These are phyloP conservation scores for Ophiostoma ulmi DNA, from an alignment of 2,329 filamentous ascomycete genomes.

Conservation along the genomic window DNA sequence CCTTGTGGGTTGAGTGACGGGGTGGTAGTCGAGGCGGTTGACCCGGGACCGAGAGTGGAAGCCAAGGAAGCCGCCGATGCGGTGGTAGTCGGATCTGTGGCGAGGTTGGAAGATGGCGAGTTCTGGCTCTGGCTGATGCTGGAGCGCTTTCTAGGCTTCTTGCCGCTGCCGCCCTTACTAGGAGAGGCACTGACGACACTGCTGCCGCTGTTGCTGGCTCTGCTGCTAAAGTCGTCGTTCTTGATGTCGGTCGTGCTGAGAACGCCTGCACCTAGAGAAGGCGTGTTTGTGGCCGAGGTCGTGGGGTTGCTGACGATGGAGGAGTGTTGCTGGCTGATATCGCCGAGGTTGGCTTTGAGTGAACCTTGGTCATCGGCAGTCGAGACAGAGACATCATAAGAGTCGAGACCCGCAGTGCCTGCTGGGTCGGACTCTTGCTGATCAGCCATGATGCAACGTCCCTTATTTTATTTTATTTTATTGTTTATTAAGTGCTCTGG, in stretches of 20 bases:
- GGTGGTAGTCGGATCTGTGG: constrained; percentile 17
- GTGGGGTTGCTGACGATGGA: background rate
- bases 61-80: constrained; percentile 29
- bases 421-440: constrained; percentile 24
- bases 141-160: constrained; percentile 15
- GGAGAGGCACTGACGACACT: constrained; percentile 12
- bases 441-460: constrained; percentile 25
- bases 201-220: constrained; percentile 19
- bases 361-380: constrained; percentile 20
- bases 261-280: background rate
- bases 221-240: constrained; percentile 16
- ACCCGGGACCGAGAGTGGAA: background rate
- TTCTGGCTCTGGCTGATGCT: constrained; percentile 8
- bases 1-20: constrained; percentile 11
- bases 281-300: background rate
- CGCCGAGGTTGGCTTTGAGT: constrained; percentile 20
- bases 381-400: constrained; percentile 24
- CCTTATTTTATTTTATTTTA: background rate
- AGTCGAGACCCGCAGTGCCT: constrained; percentile 27
- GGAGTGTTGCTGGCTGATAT: constrained; percentile 19
- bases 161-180: background rate
- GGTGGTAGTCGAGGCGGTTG: constrained; percentile 15
- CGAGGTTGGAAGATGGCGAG: background rate
- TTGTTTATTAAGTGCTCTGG: background rate
- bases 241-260: constrained; percentile 16